Conservation (phyloP, 495 filamentous ascomycete species). For the Penicillium silybi region DNA sequence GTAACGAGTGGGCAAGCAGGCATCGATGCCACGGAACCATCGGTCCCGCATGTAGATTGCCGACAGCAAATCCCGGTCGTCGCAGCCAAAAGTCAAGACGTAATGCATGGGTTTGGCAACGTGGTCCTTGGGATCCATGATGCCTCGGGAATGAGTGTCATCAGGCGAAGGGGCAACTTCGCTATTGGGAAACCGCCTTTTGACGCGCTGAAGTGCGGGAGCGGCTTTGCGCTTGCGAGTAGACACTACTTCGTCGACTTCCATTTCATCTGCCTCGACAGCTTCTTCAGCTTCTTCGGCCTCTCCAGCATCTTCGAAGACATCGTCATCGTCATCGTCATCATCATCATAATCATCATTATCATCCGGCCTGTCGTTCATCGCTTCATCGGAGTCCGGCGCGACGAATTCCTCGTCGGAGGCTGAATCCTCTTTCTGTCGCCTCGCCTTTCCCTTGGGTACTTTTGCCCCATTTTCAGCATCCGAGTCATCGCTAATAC, state of each 20-base stretch:
- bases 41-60: slow-evolving; percentile 44
- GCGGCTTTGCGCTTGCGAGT: neutral
- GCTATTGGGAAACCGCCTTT: slow-evolving; percentile 1
- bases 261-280: slow-evolving; percentile 13
- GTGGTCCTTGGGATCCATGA: slow-evolving; percentile 35
- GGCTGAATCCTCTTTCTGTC: slow-evolving; percentile 16
- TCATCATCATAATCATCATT: slow-evolving; percentile 13
- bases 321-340: slow-evolving; percentile 10
- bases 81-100: slow-evolving; percentile 39
- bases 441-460: slow-evolving; percentile 17
- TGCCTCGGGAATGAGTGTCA: slow-evolving; percentile 36
- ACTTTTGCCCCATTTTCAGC: slow-evolving; percentile 1
- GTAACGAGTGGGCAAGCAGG: slow-evolving; percentile 45
- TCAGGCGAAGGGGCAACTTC: neutral
- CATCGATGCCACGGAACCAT: slow-evolving; percentile 44
- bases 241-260: slow-evolving; percentile 1
- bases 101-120: slow-evolving; percentile 37
- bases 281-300: slow-evolving; percentile 7
- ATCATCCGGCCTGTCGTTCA: slow-evolving; percentile 15
- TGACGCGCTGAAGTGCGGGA: neutral
- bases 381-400: slow-evolving; percentile 15
- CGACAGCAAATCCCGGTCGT: slow-evolving; percentile 43
- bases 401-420: slow-evolving; percentile 32
- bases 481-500: slow-evolving; percentile 31
- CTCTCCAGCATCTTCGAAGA: slow-evolving; percentile 12